Evolutionary conservation across 306 rosid genomes (phyloP), one percentile per base, ranked within the genome.

Genomic region (Rosa multiflora): DNA sequence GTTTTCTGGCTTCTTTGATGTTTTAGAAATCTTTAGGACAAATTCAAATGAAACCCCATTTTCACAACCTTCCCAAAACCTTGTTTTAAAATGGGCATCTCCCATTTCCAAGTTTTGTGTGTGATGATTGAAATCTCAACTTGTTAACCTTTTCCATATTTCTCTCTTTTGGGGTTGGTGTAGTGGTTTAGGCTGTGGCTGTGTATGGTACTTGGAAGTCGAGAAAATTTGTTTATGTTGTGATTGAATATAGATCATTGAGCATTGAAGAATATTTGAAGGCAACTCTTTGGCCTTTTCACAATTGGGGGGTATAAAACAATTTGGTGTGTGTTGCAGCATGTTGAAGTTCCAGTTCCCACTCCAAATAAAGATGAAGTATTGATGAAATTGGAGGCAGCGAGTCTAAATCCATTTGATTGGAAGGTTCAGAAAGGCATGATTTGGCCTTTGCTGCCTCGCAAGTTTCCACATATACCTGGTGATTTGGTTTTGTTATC

Each of bases 371-470:
- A 90, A 44, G 87, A 87, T 80, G 97, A 90, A 81, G 47, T 90
- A 23, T 87, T 94, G 84, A 48, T 90, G 56, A 94, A 89, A 85
- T 39, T 90, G 81, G 97, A 94, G 86, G 98, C 94, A 64, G 84
- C 89, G 14, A 89, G 94, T 71, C 75, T 92, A 21, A 94, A 94
- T 61, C 94, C 98, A 26, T 84, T 88, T 83, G 98, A 94, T 83
- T 94, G 94, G 94, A 92, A 94, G 86, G 85, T 92, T 69, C 98
- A 92, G 79, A 94, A 89, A 74, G 91, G 97, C 83, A 76, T 82
- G 88, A 4, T 89, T 67, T 3, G 97, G 81, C 98, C 94, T 49
- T 10, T 94, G 74, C 74, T 94, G 51, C 98, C 98, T 74, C 76
- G 77, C 76, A 88, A 81, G 69, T 92, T 91, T 80, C 97, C 97